phyloP scores from a whole-genome alignment of 2,329 filamentous ascomycete species.

The Corinectria fuckeliana region DNA sequence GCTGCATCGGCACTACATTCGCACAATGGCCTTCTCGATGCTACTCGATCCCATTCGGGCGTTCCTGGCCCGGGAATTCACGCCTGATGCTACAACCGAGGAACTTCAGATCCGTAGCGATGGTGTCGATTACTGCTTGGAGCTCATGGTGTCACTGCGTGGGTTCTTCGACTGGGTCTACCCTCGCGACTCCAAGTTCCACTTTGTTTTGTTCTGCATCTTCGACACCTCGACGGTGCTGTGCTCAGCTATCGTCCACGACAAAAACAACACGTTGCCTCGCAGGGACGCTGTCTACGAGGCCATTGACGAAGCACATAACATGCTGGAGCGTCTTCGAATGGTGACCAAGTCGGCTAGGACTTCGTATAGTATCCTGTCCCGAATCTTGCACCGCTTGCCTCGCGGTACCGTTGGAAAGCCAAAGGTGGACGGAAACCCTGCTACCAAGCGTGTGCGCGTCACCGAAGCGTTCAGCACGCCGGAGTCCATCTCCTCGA shows the following conservation, averaged over 20 bases:
- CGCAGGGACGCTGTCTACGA: constrained; percentile 49
- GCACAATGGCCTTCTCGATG: constrained; percentile 52
- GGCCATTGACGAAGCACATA: constrained; percentile 46
- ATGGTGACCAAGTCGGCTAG: constrained; percentile 41
- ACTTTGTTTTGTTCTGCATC: constrained; percentile 56
- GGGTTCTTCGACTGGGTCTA: constrained; percentile 52
- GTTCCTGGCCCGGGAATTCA: constrained; percentile 49
- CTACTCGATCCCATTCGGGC: constrained; percentile 53
- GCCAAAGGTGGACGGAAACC: constrained; percentile 15
- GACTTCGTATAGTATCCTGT: constrained; percentile 43
- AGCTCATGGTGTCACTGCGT: constrained; percentile 49
- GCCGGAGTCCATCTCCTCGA: constrained; percentile 8
- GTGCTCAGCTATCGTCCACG: constrained; percentile 59
- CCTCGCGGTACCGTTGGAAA: constrained; percentile 31
- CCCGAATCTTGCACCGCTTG: constrained; percentile 39
- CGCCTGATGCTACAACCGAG: constrained; percentile 32
- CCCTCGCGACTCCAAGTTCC: constrained; percentile 55
- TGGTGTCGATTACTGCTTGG: constrained; percentile 53
- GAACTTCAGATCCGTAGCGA: constrained; percentile 48
- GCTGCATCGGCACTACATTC: constrained; percentile 54
- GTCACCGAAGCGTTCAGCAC: constrained; percentile 3
- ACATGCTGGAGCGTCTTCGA: constrained; percentile 43
- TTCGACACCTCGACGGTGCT: constrained; percentile 59
- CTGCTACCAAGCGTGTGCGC: constrained; percentile 15
- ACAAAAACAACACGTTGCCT: constrained; percentile 49